Conservation (phyloP, 2,329 filamentous ascomycete species). For the Aspergillus neotritici region DNA sequence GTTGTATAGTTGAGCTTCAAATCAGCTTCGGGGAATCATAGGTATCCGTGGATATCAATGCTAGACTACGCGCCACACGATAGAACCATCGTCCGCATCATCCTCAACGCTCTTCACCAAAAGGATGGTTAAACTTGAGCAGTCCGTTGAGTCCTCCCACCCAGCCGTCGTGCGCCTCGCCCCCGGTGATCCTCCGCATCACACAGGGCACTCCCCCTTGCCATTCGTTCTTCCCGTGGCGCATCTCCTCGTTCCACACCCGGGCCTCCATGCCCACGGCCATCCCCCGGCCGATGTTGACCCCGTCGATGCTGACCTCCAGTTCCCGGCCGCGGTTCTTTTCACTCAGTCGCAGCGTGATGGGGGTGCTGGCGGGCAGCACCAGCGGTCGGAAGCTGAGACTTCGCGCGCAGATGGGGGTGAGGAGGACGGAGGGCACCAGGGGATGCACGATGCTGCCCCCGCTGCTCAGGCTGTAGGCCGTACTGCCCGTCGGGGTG, state of each 20-base stretch:
- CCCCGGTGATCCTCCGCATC: slow-evolving; percentile 57
- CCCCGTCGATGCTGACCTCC: slow-evolving; percentile 74
- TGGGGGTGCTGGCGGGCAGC: slow-evolving; percentile 75
- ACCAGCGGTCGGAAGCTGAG: slow-evolving; percentile 89
- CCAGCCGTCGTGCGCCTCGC: slow-evolving; percentile 77
- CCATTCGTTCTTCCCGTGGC: slow-evolving; percentile 49
- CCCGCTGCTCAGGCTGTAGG: slow-evolving; percentile 88
- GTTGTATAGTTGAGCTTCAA: no score
- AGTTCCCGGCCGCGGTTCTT: slow-evolving; percentile 72
- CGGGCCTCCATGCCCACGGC: slow-evolving; percentile 75
- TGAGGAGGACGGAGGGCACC: slow-evolving; percentile 81
- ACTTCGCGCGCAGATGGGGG: slow-evolving; percentile 87
- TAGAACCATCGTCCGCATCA: no score
- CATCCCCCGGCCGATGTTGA: slow-evolving; percentile 59
- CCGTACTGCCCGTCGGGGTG: slow-evolving; percentile 90
- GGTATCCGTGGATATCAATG: no score
- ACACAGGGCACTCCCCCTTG: slow-evolving; percentile 86
- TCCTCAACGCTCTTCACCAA: slow-evolving; percentile 60
- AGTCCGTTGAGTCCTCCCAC: slow-evolving; percentile 89
- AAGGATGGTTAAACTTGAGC: slow-evolving; percentile 96
- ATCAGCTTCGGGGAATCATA: no score
- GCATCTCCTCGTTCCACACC: slow-evolving; percentile 79
- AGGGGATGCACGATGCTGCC: slow-evolving; percentile 92
- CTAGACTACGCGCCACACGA: no score
- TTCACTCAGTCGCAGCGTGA: slow-evolving; percentile 74